These are phyloP conservation scores for Mortierella antarctica DNA, from an alignment of 192 early-diverging fungal species.

Conservation along the genomic window DNA sequence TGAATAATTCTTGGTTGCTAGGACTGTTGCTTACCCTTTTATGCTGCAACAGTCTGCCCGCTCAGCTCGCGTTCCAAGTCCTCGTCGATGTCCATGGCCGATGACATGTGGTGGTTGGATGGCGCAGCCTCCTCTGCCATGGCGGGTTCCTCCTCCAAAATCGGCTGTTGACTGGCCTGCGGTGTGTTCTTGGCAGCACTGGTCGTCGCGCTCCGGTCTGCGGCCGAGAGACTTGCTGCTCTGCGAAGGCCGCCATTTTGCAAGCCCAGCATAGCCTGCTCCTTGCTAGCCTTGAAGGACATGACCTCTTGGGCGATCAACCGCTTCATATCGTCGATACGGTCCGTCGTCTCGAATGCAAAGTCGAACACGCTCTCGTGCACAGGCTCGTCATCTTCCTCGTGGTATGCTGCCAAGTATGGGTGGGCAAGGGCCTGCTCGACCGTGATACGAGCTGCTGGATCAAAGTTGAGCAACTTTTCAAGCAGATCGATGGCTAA, in stretches of 20 bases:
- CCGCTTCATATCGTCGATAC: constrained; percentile 83
- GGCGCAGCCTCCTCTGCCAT: constrained; percentile 36
- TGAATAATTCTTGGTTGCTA: too few species aligned
- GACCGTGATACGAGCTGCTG: constrained; percentile 89
- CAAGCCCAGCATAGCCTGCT: constrained; percentile 47
- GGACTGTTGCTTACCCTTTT: neutral
- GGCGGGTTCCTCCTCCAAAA: constrained; percentile 52
- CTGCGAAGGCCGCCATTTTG: constrained; percentile 24
- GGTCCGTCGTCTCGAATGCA: constrained; percentile 80
- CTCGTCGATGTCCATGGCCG: constrained; percentile 63
- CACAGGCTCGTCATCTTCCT: constrained; percentile 85
- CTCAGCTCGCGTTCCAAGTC: constrained; percentile 64
- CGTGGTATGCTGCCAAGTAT: constrained; percentile 94
- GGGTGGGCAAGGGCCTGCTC: constrained; percentile 95
- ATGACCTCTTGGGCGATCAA: constrained; percentile 86
- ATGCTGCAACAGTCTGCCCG: constrained; percentile 44
- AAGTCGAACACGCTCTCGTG: constrained; percentile 83
- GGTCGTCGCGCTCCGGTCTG: constrained; percentile 58
- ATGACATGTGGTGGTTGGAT: constrained; percentile 25
- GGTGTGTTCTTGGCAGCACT: constrained; percentile 47
- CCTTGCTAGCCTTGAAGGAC: constrained; percentile 76
- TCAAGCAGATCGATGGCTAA: constrained; percentile 90
- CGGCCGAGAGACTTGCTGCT: constrained; percentile 55
- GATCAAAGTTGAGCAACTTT: constrained; percentile 93
- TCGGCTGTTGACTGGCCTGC: constrained; percentile 44